A percentile compares a stretch with the other conserved stretches of the same genome.
Conservation (phyloP, 2,329 filamentous ascomycete genomes). For the Polychaeton citri region DNA sequence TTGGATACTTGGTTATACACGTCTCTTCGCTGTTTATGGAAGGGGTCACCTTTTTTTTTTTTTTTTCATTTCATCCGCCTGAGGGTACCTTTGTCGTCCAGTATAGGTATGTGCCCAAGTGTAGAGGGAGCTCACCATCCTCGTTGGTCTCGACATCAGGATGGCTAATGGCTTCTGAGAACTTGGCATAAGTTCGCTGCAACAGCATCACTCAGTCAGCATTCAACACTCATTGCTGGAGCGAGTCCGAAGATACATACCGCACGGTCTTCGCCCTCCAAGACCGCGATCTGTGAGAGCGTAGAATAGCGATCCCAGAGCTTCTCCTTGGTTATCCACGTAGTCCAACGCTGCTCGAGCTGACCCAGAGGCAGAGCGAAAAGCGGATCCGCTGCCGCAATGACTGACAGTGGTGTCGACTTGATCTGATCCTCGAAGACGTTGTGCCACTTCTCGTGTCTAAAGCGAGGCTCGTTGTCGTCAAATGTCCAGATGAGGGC, state of each 20-base stretch:
- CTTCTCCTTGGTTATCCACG: slow-evolving; percentile 44
- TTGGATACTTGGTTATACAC: too few species aligned
- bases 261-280: slow-evolving; percentile 38
- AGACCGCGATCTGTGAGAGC: slow-evolving; percentile 52
- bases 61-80: slow-evolving; percentile 9
- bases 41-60: too few species aligned
- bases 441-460: slow-evolving; percentile 49
- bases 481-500: slow-evolving; percentile 42
- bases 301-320: slow-evolving; percentile 54
- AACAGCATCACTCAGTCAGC: slow-evolving; percentile 12
- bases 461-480: slow-evolving; percentile 52
- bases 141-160: slow-evolving; percentile 46
- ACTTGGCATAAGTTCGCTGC: slow-evolving; percentile 37
- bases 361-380: slow-evolving; percentile 52
- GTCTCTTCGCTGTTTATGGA: too few species aligned
- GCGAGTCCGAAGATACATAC: slow-evolving; percentile 13
- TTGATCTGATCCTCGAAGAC: slow-evolving; percentile 50
- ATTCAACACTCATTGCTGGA: not conserved
- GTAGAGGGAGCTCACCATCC: slow-evolving; percentile 48
- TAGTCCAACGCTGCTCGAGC: slow-evolving; percentile 42
- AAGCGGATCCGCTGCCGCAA: slow-evolving; percentile 29
- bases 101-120: slow-evolving; percentile 49
- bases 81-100: slow-evolving; percentile 42
- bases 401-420: slow-evolving; percentile 33
- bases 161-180: slow-evolving; percentile 40